These are phyloP conservation scores for Volvariella volvacea DNA, from an alignment of 1,284 basidiomycete genomes.

Conservation along the genomic window DNA sequence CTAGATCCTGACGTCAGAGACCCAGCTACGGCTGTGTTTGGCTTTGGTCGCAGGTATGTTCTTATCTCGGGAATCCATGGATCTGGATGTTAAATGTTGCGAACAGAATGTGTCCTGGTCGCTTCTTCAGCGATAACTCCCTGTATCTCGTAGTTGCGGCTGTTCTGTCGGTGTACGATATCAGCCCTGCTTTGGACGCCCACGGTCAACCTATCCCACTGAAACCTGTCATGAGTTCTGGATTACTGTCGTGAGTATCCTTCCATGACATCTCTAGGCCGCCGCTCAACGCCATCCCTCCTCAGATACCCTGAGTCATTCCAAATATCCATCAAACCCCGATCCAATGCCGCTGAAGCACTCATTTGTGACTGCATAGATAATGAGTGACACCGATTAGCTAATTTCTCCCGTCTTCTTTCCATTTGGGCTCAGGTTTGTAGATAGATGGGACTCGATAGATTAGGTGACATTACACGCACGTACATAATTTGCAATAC, in stretches of 20 bases:
- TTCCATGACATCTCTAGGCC: not conserved
- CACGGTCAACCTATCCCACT: constrained; percentile 4
- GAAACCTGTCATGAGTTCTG: not conserved
- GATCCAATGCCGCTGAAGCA: constrained; percentile 2
- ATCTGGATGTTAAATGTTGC: not conserved
- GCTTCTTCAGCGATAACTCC: constrained; percentile 9
- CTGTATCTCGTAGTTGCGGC: constrained; percentile 8
- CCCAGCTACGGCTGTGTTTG: constrained; percentile 12
- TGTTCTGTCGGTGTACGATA: constrained; percentile 9
- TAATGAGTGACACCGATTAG: not conserved
- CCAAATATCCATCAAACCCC: constrained; percentile 3
- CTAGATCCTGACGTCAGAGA: constrained; percentile 11
- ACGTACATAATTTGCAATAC: not conserved
- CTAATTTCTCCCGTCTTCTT: not conserved
- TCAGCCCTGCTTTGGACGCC: constrained; percentile 5
- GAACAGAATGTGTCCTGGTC: constrained; percentile 9
- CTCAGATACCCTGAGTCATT: constrained; percentile 1
- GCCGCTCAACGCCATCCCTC: not conserved
- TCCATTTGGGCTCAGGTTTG: no score
- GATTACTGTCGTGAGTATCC: constrained; percentile 2
- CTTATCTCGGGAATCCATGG: not conserved
- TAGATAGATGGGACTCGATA: not conserved
- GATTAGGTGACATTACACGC: not conserved
- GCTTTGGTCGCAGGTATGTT: constrained; percentile 12
- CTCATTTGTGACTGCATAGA: constrained; percentile 1